Conservation (phyloP, 148 eudicot genomes). For the Hydrangea macrophylla region DNA sequence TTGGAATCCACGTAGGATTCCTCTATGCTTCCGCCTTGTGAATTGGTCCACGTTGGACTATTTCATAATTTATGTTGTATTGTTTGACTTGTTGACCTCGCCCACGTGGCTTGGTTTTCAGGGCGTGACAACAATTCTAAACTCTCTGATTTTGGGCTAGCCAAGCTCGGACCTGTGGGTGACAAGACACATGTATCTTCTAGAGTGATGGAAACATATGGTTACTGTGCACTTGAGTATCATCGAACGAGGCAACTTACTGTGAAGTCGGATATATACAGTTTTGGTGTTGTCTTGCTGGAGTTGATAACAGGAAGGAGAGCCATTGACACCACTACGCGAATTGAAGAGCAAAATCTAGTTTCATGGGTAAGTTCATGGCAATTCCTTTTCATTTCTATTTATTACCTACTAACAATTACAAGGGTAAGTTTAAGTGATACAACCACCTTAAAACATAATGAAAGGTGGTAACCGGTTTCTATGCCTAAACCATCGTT, state of each 20-base stretch:
- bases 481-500: too few species aligned
- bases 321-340: constrained; percentile 44
- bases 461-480: too few species aligned
- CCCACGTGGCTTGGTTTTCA: too few species aligned
- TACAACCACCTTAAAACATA: too few species aligned
- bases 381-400: not conserved
- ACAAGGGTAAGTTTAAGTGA: too few species aligned
- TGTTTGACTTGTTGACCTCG: too few species aligned
- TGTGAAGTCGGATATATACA: constrained; percentile 55
- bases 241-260: constrained; percentile 49
- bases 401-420: not conserved
- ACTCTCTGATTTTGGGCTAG: constrained; percentile 64
- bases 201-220: constrained; percentile 50
- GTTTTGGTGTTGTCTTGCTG: constrained; percentile 66
- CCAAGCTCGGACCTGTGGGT: constrained; percentile 52
- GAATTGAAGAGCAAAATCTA: constrained; percentile 37
- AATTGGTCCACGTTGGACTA: too few species aligned
- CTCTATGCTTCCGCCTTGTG: too few species aligned
- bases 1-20: too few species aligned
- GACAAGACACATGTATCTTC: constrained; percentile 49
- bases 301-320: constrained; percentile 56
- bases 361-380: constrained; percentile 50
- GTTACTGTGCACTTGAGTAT: constrained; percentile 68
- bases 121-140: constrained; percentile 55
- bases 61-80: too few species aligned